Percentiles rank a stretch among this genome's conserved stretches.
Conservation (phyloP, 768 basidiomycete genomes). For the Boletus rubropictus region DNA sequence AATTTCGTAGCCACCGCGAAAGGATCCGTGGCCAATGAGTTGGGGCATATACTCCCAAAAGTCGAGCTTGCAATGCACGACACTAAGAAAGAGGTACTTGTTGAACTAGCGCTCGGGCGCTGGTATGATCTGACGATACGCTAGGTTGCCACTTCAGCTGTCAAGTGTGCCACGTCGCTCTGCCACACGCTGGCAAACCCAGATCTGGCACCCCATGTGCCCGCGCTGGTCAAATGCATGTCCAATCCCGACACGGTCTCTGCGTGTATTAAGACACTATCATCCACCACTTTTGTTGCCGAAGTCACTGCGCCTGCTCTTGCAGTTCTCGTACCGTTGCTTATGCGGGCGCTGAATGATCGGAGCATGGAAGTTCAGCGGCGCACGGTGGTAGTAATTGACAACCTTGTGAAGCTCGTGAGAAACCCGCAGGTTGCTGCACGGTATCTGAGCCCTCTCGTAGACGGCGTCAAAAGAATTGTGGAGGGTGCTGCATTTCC, state of each 20-base stretch:
- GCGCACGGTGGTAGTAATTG: conserved; percentile 88
- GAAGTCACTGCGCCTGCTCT: conserved; percentile 96
- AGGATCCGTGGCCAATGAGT: conserved; percentile 74
- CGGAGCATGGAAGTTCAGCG: conserved; percentile 96
- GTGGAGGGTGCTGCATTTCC: conserved; percentile 91
- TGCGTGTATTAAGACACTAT: conserved; percentile 90
- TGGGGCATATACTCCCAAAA: conserved; percentile 76
- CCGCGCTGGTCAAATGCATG: conserved; percentile 91
- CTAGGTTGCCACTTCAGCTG: conserved; percentile 79
- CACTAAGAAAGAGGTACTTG: conserved; percentile 81
- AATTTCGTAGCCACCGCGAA: conserved; percentile 61
- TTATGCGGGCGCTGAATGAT: conserved; percentile 88
- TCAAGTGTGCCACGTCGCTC: conserved; percentile 84
- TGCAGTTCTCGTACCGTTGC: conserved; percentile 89
- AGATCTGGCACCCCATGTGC: conserved; percentile 85
- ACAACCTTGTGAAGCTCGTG: conserved; percentile 96
- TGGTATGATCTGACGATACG: conserved; percentile 7
- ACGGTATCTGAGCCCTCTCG: conserved; percentile 76
- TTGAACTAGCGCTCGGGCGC: conserved; percentile 11
- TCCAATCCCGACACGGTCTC: conserved; percentile 82
- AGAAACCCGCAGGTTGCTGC: conserved; percentile 88
- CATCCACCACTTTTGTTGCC: conserved; percentile 92
- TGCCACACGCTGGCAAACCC: conserved; percentile 91
- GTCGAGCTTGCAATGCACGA: conserved; percentile 93
- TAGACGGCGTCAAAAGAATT: conserved; percentile 88